These are phyloP conservation scores for Gossypium arboreum DNA, from an alignment of 345 rosid species.

Conservation along the genomic window DNA sequence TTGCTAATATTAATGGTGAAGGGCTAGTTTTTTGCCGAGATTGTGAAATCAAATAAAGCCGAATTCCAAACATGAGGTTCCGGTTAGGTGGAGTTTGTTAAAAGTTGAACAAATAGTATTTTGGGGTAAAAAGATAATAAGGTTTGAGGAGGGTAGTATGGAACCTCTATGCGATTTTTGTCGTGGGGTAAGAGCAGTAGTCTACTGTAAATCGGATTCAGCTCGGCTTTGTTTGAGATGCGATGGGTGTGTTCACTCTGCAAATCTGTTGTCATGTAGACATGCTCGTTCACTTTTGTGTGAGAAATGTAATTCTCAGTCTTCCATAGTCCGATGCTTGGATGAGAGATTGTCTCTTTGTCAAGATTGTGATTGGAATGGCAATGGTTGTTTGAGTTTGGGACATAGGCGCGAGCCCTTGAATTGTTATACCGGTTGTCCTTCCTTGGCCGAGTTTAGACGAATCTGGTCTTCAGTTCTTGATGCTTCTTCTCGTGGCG, in stretches of 20 bases:
- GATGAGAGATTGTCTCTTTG: conserved; percentile 60
- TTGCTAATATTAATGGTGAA: neutral
- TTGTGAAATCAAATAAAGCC: conserved; percentile 5
- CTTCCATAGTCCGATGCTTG: conserved; percentile 41
- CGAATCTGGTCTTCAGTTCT: conserved; percentile 57
- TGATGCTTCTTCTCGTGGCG: conserved; percentile 26
- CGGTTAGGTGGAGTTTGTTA: neutral
- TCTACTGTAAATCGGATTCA: conserved; percentile 65
- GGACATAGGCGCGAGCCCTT: conserved; percentile 42
- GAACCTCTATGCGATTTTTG: conserved; percentile 60
- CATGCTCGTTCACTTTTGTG: conserved; percentile 69
- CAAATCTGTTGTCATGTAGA: conserved; percentile 53
- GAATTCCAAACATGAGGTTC: conserved; percentile 14
- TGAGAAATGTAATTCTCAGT: conserved; percentile 54
- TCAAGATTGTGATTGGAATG: conserved; percentile 57
- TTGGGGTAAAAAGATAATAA: neutral
- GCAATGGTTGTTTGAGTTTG: conserved; percentile 36
- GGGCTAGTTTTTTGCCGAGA: neutral
- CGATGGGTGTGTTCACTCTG: conserved; percentile 65
- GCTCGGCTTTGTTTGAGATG: conserved; percentile 70
- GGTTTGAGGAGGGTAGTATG: conserved; percentile 27
- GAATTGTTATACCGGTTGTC: conserved; percentile 56
- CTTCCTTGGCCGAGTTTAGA: conserved; percentile 48
- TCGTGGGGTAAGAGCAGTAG: conserved; percentile 41
- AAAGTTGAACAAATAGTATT: neutral